Conservation (phyloP, 1,284 basidiomycete genomes). For the Kalmanozyma brasiliensis region DNA sequence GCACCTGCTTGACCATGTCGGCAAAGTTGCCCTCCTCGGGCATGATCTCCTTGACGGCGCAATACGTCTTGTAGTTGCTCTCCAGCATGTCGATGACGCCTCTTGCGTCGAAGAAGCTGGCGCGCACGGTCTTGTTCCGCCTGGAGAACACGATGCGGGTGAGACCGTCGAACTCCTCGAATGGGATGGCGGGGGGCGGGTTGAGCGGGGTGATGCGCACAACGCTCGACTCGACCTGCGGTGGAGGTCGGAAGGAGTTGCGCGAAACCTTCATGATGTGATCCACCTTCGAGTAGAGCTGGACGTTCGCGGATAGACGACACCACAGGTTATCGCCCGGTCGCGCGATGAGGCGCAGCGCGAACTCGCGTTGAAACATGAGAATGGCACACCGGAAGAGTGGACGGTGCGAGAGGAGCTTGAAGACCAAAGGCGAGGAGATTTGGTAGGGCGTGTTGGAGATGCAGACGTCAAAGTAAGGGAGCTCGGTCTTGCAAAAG, state of each 20-base stretch:
- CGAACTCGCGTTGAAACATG: constrained; percentile 99
- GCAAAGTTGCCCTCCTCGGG: constrained; percentile 46
- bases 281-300: constrained; percentile 93
- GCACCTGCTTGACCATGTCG: constrained; percentile 78
- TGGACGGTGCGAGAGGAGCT: constrained; percentile 93
- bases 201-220: constrained; percentile 90
- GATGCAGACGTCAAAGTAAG: constrained; percentile 99
- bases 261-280: constrained; percentile 95
- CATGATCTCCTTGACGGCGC: constrained; percentile 74
- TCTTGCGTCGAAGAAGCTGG: constrained; percentile 83
- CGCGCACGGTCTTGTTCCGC: constrained; percentile 89
- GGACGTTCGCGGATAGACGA: constrained; percentile 91
- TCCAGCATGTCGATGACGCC: constrained; percentile 95
- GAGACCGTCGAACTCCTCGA: constrained; percentile 97
- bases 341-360: constrained; percentile 86
- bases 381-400: constrained; percentile 93
- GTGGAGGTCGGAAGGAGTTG: constrained; percentile 96
- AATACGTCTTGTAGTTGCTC: constrained; percentile 94
- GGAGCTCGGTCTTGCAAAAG: constrained; percentile 94
- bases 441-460: constrained; percentile 99
- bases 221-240: constrained; percentile 91
- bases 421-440: constrained; percentile 96
- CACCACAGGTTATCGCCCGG: constrained; percentile 92
- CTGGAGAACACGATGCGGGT: constrained; percentile 89
- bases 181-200: constrained; percentile 92